These are phyloP conservation scores for Candida lessepsii DNA, from an alignment of 805 yeast genomes.

Conservation along the genomic window DNA sequence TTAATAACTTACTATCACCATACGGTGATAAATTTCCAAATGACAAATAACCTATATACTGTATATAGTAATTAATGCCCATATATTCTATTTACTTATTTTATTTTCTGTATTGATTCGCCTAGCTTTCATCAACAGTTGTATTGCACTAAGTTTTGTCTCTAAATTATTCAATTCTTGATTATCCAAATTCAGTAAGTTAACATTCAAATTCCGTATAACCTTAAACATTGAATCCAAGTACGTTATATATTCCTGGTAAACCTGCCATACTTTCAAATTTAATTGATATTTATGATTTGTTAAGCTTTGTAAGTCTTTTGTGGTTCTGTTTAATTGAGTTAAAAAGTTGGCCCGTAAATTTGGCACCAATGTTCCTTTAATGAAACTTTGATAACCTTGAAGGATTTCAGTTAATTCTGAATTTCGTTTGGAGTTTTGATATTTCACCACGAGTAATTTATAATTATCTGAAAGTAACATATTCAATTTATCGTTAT, in stretches of 20 bases:
- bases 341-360: constrained; percentile 21
- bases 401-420: constrained; percentile 22
- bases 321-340: neutral
- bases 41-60: constrained; percentile 1
- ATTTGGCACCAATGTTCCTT: constrained; percentile 26
- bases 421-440: constrained; percentile 22
- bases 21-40: constrained; percentile 15
- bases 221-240: constrained; percentile 12
- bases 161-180: constrained; percentile 12
- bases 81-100: neutral
- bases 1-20: constrained; percentile 31
- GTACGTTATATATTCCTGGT: constrained; percentile 10
- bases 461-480: constrained; percentile 29
- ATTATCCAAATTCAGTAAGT: constrained; percentile 8
- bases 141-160: constrained; percentile 14
- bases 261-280: constrained; percentile 10
- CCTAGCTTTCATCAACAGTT: neutral
- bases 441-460: constrained; percentile 20
- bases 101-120: neutral
- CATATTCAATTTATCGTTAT: constrained; percentile 20
- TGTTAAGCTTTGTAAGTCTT: constrained; percentile 8
- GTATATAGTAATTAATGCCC: constrained; percentile 3
- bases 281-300: constrained; percentile 12
- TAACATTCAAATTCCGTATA: constrained; percentile 11
- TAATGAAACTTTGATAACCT: constrained; percentile 31